Base-by-base conservation (phyloP, 2,329 filamentous ascomycete genomes). In the Phialemoniopsis sp. region DNA sequence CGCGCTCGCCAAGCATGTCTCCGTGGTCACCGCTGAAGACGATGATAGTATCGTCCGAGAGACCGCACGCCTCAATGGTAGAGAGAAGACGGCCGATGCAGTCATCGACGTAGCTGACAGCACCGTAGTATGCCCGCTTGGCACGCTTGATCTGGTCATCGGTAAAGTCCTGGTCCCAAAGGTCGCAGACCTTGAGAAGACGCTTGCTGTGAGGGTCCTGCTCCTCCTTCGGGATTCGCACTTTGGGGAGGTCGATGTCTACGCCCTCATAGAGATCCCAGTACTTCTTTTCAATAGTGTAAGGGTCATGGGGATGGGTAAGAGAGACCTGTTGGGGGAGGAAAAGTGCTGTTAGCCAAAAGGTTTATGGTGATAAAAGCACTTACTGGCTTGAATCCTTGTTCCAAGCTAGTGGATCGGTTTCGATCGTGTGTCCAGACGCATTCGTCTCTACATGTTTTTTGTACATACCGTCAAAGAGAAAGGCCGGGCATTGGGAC, bases 21-120 rank as follows among this genome's bases (percentile, higher is more conserved):
- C 90, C 90, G 56, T 96, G 90, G 59, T 96, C 90, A 33, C 90
- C 89, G 42, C 85, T 90, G 66, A 96, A 96, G 49, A 96, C 82
- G 53, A 96, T 73, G 52, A 95, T 89, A 12, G 90, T 96, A 63
- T 95, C 80, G 28, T 95, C 81, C 44, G 83, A 83, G 33, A 96
- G 71, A 7, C 82, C 78, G 56, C 88, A 91, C 43, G 89, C 76
- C 59, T 89, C 85, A 14, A 96, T 70, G 0, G 87, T 84, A 45
- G 80, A 72, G 17, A 95, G 70, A 28, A 96, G 75, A 57, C 85
- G 85, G 42, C 90, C 90, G 48, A 96, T 83, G 64, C 90, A 90
- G 63, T 94, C 87, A 57, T 96, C 90, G 16, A 96, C 89, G 53
- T 95, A 96, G 62, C 86, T 91, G 60, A 93, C 89, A 17, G 90